Base-by-base conservation (phyloP, 2,329 filamentous ascomycete genomes). In the Colletotrichum theobromicola region DNA sequence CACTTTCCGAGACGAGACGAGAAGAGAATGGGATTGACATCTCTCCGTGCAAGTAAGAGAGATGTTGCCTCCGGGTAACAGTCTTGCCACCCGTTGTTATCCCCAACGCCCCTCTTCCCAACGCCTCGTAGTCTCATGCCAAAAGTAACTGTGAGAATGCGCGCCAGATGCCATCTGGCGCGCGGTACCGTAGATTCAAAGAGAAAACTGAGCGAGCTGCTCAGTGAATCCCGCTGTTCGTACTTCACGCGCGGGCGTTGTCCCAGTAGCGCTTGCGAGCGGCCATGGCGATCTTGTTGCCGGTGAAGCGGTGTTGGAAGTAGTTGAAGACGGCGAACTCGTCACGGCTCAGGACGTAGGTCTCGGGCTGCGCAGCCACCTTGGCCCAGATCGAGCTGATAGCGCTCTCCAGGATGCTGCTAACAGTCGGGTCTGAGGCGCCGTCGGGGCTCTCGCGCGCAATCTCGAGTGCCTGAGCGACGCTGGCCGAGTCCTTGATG, bases 271-370 rank as follows among this genome's bases (percentile, higher is more conserved):
- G 83, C 77, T 82, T 86, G 75, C 85, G 84, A 21, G 90, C 90
- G 46, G 81, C 83, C n/a, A 84, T 80, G 53, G 87, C 87, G n/a
- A 85, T 78, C 76, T 85, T 80, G 77, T 89, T 82, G 74, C 90
- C 90, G 34, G 85, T 82, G 80, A 93, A 95, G 12, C 93, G 90
- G 76, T 89, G 84, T 76, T 94, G 93, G 83, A 94, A 96, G 83
- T 93, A 96, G 86, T 97, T 97, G 90, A 97, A 95, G 75, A 97
- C 89, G 69, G 94, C 91, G 80, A 97, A 97, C 84, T 98, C 95
- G 83, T 95, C 92, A 76, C 89, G 87, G 37, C 87, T 91, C 86
- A 97, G 92, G 77, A 97, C 84, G 83, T 96, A 97, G n/a, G 87
- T 87, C 65, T 90, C 84, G 2, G 94, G 94, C 35, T 93, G 86